These are phyloP conservation scores for Tarenaya hassleriana DNA, from an alignment of 345 rosid species.

Conservation along the genomic window DNA sequence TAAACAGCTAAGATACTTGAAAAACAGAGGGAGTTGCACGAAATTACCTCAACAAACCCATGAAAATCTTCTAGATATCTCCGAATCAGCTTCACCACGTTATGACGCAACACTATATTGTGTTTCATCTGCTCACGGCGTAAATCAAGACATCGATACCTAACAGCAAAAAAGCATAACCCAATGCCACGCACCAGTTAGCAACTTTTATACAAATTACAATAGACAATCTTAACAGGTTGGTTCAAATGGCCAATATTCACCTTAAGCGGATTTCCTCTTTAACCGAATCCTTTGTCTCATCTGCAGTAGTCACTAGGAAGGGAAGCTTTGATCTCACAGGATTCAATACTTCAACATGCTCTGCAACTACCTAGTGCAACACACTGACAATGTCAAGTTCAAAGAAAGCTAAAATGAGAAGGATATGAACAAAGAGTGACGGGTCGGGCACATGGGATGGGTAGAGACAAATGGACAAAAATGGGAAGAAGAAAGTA, in stretches of 20 bases:
- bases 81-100: slow-evolving; percentile 78
- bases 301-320: slow-evolving; percentile 72
- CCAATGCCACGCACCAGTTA: neutral
- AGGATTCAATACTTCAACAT: slow-evolving; percentile 70
- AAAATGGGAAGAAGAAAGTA: slow-evolving; percentile 4
- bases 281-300: slow-evolving; percentile 62
- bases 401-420: slow-evolving; percentile 2
- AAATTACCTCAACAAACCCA: slow-evolving; percentile 75
- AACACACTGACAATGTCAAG: slow-evolving; percentile 17
- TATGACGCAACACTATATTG: slow-evolving; percentile 78
- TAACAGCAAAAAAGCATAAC: slow-evolving; percentile 19
- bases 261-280: slow-evolving; percentile 94
- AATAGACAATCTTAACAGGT: slow-evolving; percentile 9
- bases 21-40: slow-evolving; percentile 28
- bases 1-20: neutral
- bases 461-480: too few relatives aligned
- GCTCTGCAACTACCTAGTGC: slow-evolving; percentile 71
- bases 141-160: slow-evolving; percentile 89
- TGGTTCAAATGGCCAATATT: slow-evolving; percentile 4
- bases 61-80: slow-evolving; percentile 79
- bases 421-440: neutral
- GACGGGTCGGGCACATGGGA: too few relatives aligned
- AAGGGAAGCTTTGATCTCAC: slow-evolving; percentile 85
- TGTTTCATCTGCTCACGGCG: slow-evolving; percentile 82
- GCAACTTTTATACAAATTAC: neutral